Conservation (phyloP, 192 early-diverging fungal species). For the Coemansia sp. region DNA sequence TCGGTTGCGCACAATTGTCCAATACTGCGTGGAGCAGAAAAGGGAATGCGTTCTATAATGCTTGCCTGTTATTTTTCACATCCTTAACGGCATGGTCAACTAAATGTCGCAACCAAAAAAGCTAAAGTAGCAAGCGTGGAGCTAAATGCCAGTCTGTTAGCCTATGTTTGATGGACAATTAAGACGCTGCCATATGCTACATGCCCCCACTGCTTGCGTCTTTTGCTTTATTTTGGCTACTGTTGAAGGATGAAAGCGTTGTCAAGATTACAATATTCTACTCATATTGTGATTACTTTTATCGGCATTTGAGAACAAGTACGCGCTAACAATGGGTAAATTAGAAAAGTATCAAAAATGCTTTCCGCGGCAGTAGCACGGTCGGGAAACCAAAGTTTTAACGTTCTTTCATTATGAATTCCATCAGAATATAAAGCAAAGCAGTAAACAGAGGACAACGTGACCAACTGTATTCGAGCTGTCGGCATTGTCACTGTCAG, state of each 20-base stretch:
- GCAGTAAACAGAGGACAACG: constrained; percentile 4
- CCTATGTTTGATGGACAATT: too few species aligned
- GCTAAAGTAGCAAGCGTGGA: not conserved
- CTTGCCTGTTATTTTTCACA: not conserved
- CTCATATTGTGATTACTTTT: constrained; percentile 4
- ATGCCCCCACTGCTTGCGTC: too few species aligned
- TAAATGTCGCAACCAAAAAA: not conserved
- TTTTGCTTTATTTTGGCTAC: not conserved
- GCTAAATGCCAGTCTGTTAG: too few species aligned
- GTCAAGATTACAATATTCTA: not conserved
- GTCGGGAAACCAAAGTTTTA: not conserved
- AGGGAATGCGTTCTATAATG: not conserved
- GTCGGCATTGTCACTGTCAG: not conserved
- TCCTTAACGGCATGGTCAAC: not conserved
- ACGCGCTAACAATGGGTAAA: constrained; percentile 5
- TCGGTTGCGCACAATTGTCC: not conserved
- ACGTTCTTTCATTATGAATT: not conserved
- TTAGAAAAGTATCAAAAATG: constrained; percentile 1
- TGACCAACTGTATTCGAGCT: not conserved
- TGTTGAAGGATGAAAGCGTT: not conserved
- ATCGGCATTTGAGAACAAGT: not conserved
- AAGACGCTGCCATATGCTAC: too few species aligned
- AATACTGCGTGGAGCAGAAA: constrained; percentile 1
- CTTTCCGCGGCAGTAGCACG: constrained; percentile 2
- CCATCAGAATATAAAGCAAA: constrained; percentile 5